Conservation (phyloP, 2,329 filamentous ascomycete genomes). For the Alternaria triticina region DNA sequence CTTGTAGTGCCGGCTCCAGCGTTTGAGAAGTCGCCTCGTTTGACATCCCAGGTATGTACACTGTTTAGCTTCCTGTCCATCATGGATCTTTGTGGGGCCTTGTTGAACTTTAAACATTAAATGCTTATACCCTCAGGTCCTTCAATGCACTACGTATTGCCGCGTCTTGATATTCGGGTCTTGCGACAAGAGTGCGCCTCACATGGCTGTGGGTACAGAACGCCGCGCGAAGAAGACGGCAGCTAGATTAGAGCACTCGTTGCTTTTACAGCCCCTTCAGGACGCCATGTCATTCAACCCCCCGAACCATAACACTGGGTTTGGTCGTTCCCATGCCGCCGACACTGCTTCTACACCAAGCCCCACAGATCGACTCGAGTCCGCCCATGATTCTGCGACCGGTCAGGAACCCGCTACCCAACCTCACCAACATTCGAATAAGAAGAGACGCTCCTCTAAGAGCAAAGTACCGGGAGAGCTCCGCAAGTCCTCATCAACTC, state of each 20-base stretch:
- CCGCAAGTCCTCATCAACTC: slow-evolving; percentile 54
- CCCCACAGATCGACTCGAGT: slow-evolving; percentile 29
- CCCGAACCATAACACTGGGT: slow-evolving; percentile 34
- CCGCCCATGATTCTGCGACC: slow-evolving; percentile 22
- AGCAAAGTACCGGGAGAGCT: slow-evolving; percentile 49
- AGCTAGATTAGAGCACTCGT: slow-evolving; percentile 40
- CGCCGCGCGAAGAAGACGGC: slow-evolving; percentile 44
- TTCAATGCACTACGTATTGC: slow-evolving; percentile 39
- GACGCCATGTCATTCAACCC: slow-evolving; percentile 47
- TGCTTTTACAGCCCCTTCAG: slow-evolving; percentile 38
- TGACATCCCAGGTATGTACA: slow-evolving; percentile 38
- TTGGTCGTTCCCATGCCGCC: slow-evolving; percentile 29
- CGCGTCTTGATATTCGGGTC: slow-evolving; percentile 30
- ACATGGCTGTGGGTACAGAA: slow-evolving; percentile 49
- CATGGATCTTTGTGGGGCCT: slow-evolving; percentile 22
- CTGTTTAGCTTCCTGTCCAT: slow-evolving; percentile 27
- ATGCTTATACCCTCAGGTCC: slow-evolving; percentile 38
- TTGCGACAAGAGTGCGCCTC: slow-evolving; percentile 40
- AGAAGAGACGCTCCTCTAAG: slow-evolving; percentile 49
- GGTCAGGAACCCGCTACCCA: slow-evolving; percentile 25
- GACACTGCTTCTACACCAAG: slow-evolving; percentile 30
- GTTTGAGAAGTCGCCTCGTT: slow-evolving; percentile 42
- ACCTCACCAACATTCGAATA: slow-evolving; percentile 34
- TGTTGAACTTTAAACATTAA: slow-evolving; percentile 31
- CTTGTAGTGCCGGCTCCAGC: slow-evolving; percentile 45